Evolutionary conservation across 768 basidiomycete genomes (phyloP), one percentile per base, ranked within the genome.

Genomic region (Mycena pura): DNA sequence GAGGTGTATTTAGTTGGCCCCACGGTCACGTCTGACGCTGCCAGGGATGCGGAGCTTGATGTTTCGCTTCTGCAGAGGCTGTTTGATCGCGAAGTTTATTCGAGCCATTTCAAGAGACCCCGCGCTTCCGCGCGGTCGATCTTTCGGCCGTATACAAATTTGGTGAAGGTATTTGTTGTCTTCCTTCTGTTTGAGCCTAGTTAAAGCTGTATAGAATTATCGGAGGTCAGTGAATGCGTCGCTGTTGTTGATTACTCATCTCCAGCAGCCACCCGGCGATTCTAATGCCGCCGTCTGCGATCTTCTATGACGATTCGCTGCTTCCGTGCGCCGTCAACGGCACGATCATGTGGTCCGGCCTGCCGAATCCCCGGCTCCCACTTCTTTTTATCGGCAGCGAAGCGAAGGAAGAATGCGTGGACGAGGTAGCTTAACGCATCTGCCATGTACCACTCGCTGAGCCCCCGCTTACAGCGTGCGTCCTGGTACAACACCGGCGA

Each of bases 1-100:
- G n/a, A n/a, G n/a, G n/a, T n/a, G n/a, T n/a, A n/a, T n/a, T n/a
- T 44, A 84, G 83, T 84, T 47, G 83, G 83, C 9, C 82, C 83
- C 8, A 79, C 78, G 21, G 77, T 84, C 22, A 74, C 77, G 3
- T 80, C 82, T 31, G 77, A 79, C 28, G 75, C 76, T 31, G 83
- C 82, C 5, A 71, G 82, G 34, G 68, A 70, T 17, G 76, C 74
- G 15, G 83, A 82, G 60, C 74, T 83, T 22, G 80, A 84, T 63
- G 71, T 82, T 3, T 84, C 83, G 17, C 71, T 84, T 14, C 74
- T 84, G 38, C 80, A 83, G 62, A 74, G 83, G 51, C 70, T 84
- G 27, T 81, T 81, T 56, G 79, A 81, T 41, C 72, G 79, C 21
- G 71, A 77, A 0, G 54, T 83, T 2, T 84, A 83, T 59, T 68